phyloP scores from a whole-genome alignment of 2,329 filamentous ascomycete species.

The Cytospora chrysosperma region DNA sequence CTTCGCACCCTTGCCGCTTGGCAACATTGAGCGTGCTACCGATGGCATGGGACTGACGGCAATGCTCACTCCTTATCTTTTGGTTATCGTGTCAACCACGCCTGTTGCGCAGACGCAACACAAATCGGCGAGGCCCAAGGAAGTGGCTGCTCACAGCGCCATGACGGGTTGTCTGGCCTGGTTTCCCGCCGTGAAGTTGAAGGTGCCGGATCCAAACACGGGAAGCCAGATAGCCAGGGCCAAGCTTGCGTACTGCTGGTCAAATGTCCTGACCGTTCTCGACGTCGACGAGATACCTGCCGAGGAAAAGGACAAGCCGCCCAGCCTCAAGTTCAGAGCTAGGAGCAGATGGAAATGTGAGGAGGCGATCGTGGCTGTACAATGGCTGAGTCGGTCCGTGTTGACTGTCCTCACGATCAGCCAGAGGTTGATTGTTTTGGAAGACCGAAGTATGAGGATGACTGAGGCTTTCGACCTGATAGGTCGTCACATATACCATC shows the following conservation, averaged over 20 bases:
- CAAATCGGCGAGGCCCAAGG: constrained; percentile 87
- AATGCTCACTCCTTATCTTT: constrained; percentile 89
- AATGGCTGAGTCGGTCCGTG: constrained; percentile 95
- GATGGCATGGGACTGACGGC: constrained; percentile 89
- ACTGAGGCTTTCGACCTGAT: constrained; percentile 94
- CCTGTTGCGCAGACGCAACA: constrained; percentile 95
- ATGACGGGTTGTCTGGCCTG: constrained; percentile 94
- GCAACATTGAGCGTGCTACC: constrained; percentile 88
- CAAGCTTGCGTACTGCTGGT: constrained; percentile 98
- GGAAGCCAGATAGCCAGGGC: constrained; percentile 71
- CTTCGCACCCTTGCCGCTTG: constrained; percentile 84
- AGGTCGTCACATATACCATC: constrained; percentile 88
- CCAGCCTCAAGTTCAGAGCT: constrained; percentile 74
- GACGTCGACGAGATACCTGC: constrained; percentile 75
- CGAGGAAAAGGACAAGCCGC: constrained; percentile 73
- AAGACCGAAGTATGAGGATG: constrained; percentile 84
- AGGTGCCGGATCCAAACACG: constrained; percentile 66
- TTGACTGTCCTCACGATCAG: constrained; percentile 90
- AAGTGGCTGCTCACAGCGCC: constrained; percentile 83
- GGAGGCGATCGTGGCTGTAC: constrained; percentile 92
- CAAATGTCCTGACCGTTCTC: constrained; percentile 90
- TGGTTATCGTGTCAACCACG: constrained; percentile 96
- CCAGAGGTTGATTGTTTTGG: constrained; percentile 86
- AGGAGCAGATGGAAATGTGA: constrained; percentile 90
- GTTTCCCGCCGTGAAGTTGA: constrained; percentile 95